phyloP scores from a whole-genome alignment of 176 grass and related monocot species.

The Ananas comosus region DNA sequence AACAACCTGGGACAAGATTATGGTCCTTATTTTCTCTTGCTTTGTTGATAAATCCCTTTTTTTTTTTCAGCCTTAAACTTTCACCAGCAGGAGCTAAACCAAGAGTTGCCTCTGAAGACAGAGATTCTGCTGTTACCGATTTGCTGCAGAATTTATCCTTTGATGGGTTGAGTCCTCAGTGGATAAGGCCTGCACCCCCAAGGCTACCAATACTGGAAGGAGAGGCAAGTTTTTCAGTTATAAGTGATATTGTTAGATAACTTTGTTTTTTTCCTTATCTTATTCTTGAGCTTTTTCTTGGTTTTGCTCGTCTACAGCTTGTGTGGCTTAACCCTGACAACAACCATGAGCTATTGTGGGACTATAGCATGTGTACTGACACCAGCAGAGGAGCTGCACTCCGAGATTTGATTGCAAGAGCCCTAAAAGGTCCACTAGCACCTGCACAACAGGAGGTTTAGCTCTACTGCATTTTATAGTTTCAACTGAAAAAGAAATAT shows the following conservation, averaged over 20 bases:
- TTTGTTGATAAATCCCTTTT: background rate
- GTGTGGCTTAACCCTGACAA: constrained; percentile 83
- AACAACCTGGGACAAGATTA: background rate
- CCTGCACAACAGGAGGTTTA: constrained; percentile 86
- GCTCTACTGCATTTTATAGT: constrained; percentile 36
- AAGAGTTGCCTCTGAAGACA: constrained; percentile 45
- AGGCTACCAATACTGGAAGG: constrained; percentile 81
- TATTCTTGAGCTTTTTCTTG: background rate
- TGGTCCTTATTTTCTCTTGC: constrained; percentile 3
- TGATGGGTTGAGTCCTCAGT: constrained; percentile 62
- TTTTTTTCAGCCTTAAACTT: constrained; percentile 32
- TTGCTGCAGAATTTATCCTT: constrained; percentile 57
- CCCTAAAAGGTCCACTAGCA: constrained; percentile 69
- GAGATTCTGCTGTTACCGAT: constrained; percentile 43
- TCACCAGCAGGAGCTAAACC: constrained; percentile 35
- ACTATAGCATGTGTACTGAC: constrained; percentile 83
- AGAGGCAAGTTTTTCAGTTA: constrained; percentile 50
- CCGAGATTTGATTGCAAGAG: constrained; percentile 73
- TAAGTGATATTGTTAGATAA: background rate
- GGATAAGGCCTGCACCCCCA: constrained; percentile 76
- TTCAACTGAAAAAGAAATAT: background rate
- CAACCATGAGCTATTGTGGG: constrained; percentile 85
- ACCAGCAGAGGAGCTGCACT: constrained; percentile 62
- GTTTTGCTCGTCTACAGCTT: constrained; percentile 43
- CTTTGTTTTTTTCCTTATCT: constrained; percentile 22